Base-by-base conservation (phyloP, 139 green algal genomes). In the Penium margaritaceum region DNA sequence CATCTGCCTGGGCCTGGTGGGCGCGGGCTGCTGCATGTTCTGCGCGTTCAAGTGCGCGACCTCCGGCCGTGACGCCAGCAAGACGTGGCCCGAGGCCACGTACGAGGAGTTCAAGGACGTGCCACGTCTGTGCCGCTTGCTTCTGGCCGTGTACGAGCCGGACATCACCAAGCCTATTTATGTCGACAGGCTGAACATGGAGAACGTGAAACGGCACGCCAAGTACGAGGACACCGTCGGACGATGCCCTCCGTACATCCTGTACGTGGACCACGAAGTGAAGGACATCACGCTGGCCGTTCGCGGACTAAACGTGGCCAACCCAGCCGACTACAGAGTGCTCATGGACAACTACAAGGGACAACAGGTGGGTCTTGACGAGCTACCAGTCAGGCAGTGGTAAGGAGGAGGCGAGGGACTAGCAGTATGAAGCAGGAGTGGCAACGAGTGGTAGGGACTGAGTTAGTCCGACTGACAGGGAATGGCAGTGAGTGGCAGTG, bases 21-120 rank as follows among this genome's bases (percentile, higher is more conserved):
- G n/a, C n/a, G n/a, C n/a, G n/a, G n/a, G n/a, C n/a, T n/a, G n/a
- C n/a, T n/a, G n/a, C n/a, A n/a, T n/a, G n/a, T n/a, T n/a, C n/a
- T n/a, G n/a, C n/a, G n/a, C n/a, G n/a, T n/a, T n/a, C n/a, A n/a
- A n/a, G n/a, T n/a, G n/a, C n/a, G n/a, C n/a, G n/a, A n/a, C n/a
- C 34, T 54, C 44, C 47, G 63, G 67, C 35, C 9, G 15, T 41
- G 71, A 34, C 17, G 67, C 67, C 15, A 74, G 67, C 36, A 63
- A 74, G 36, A 41, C 35, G 21, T 74, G 67, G 67, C 67, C 67
- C 29, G 37, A 69, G 33, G 67, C 67, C n/a, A 74, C 67, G 4
- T 66, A 66, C 43, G 24, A 67, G 21, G 67, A 74, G 67, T 63
- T 74, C n/a, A 66, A 74, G 39, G 67, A 74, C 67, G 67, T 74